phyloP scores from a whole-genome alignment of 352 stramenopile species.

The Phytophthora agathidicida region DNA sequence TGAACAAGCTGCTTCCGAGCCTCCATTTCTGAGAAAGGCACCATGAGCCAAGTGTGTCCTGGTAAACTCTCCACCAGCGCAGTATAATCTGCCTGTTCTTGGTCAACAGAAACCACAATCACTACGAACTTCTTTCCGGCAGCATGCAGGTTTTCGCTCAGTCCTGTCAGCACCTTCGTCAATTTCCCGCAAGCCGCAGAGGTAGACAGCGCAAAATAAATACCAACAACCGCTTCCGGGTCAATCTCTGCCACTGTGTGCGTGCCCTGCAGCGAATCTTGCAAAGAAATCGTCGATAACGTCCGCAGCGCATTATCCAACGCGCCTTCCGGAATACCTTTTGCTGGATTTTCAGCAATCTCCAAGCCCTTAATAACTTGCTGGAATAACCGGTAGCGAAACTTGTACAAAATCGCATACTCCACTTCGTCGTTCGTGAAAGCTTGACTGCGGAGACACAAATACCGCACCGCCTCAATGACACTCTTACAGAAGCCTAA shows the following conservation, averaged over 20 bases:
- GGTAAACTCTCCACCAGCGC: conserved; percentile 63
- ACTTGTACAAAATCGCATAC: conserved; percentile 67
- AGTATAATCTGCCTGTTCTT: conserved; percentile 63
- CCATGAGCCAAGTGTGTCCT: conserved; percentile 63
- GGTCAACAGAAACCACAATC: conserved; percentile 82
- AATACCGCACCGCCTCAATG: conserved; percentile 74
- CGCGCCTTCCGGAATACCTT: conserved; percentile 47
- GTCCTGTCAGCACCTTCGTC: conserved; percentile 48
- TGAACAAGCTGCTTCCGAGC: conserved; percentile 74
- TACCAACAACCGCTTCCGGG: conserved; percentile 63
- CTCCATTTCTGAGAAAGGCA: conserved; percentile 77
- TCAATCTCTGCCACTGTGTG: conserved; percentile 62
- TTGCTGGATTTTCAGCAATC: conserved; percentile 57
- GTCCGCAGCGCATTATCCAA: conserved; percentile 64
- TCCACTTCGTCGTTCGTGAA: conserved; percentile 74
- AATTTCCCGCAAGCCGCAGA: conserved; percentile 58
- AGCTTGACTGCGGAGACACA: conserved; percentile 60
- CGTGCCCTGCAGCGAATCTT: conserved; percentile 79
- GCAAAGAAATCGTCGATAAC: conserved; percentile 64
- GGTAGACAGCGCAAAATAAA: conserved; percentile 73
- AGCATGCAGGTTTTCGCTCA: conserved; percentile 55
- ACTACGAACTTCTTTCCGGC: conserved; percentile 61
- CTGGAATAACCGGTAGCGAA: conserved; percentile 73
- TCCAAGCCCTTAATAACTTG: conserved; percentile 63
- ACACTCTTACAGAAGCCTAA: conserved; percentile 86